Percentiles rank a stretch among this genome's conserved stretches.
Conservation (phyloP, 176 grass and related monocot genomes). For the Tillandsia leiboldiana region DNA sequence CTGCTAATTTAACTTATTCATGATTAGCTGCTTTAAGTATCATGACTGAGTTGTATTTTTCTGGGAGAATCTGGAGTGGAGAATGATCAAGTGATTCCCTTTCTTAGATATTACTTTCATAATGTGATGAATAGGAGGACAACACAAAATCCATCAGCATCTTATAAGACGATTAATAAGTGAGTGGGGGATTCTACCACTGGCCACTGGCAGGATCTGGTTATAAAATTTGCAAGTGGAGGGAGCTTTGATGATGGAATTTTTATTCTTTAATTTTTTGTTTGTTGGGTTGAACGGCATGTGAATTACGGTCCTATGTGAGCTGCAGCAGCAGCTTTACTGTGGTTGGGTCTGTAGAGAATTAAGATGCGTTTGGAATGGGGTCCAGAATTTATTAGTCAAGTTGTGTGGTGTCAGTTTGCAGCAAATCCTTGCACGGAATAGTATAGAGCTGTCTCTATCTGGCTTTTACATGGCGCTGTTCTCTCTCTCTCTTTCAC, state of each 20-base stretch:
- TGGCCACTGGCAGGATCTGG: background rate
- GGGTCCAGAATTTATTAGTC: background rate
- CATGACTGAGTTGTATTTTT: slow-evolving; percentile 3
- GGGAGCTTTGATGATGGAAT: background rate
- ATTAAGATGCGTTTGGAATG: too few relatives aligned
- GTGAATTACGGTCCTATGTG: background rate
- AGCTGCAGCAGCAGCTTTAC: background rate
- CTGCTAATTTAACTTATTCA: too few relatives aligned
- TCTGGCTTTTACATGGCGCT: slow-evolving; percentile 8
- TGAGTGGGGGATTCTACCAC: slow-evolving; percentile 19
- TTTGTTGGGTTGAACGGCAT: background rate
- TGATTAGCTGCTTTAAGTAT: too few relatives aligned
- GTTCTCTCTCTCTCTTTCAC: background rate
- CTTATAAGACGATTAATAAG: slow-evolving; percentile 14
- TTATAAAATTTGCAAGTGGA: slow-evolving; percentile 9
- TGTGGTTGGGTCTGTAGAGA: too few relatives aligned
- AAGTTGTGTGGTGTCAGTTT: slow-evolving; percentile 6
- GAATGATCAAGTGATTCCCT: slow-evolving; percentile 3
- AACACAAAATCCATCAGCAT: slow-evolving; percentile 10
- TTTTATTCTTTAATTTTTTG: background rate
- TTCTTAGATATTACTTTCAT: slow-evolving; percentile 13
- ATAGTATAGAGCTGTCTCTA: background rate
- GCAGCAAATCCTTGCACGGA: slow-evolving; percentile 7
- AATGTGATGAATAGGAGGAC: slow-evolving; percentile 27
- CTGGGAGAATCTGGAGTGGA: background rate